These are phyloP conservation scores for Diaporthe nobilis DNA, from an alignment of 2,329 filamentous ascomycete species.

Conservation along the genomic window DNA sequence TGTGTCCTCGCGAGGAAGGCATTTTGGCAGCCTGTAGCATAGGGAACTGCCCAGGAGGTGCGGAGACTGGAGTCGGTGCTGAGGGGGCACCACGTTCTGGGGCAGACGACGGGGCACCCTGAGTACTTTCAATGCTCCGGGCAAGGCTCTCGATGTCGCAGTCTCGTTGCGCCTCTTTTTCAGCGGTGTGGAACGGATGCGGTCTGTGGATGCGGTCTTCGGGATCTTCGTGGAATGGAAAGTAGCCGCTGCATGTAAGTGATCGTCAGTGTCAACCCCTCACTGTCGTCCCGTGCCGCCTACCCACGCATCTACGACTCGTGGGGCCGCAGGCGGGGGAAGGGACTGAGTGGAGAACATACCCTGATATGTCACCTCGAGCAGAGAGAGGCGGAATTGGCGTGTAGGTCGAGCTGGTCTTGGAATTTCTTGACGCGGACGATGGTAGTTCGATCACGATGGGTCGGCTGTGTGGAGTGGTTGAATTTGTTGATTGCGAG, in stretches of 20 bases:
- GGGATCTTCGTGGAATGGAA: slow-evolving; percentile 72
- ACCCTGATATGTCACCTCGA: slow-evolving; percentile 72
- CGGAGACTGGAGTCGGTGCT: slow-evolving; percentile 44
- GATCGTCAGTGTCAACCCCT: slow-evolving; percentile 39
- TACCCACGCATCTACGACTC: slow-evolving; percentile 24
- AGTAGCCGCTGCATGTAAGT: slow-evolving; percentile 65
- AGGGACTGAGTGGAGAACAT: slow-evolving; percentile 49
- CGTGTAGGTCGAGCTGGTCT: slow-evolving; percentile 57
- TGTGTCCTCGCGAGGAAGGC: slow-evolving; percentile 52
- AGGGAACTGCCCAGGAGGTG: slow-evolving; percentile 33
- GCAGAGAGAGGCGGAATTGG: slow-evolving; percentile 68
- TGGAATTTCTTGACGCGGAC: slow-evolving; percentile 53
- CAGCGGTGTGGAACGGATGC: slow-evolving; percentile 64
- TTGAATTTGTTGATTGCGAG: slow-evolving; percentile 44
- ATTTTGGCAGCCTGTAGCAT: slow-evolving; percentile 47
- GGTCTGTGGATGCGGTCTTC: slow-evolving; percentile 60
- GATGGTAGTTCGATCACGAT: slow-evolving; percentile 68
- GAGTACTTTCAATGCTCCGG: slow-evolving; percentile 5
- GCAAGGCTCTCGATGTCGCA: slow-evolving; percentile 23
- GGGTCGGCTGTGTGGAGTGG: slow-evolving; percentile 56
- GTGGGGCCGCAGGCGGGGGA: slow-evolving; percentile 28
- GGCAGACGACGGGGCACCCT: neutral
- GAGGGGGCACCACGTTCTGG: slow-evolving; percentile 34
- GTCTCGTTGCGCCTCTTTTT: slow-evolving; percentile 39
- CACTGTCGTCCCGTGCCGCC: slow-evolving; percentile 36